phyloP scores from a whole-genome alignment of 2,329 filamentous ascomycete species.

The Aspergillus quadricinctus region DNA sequence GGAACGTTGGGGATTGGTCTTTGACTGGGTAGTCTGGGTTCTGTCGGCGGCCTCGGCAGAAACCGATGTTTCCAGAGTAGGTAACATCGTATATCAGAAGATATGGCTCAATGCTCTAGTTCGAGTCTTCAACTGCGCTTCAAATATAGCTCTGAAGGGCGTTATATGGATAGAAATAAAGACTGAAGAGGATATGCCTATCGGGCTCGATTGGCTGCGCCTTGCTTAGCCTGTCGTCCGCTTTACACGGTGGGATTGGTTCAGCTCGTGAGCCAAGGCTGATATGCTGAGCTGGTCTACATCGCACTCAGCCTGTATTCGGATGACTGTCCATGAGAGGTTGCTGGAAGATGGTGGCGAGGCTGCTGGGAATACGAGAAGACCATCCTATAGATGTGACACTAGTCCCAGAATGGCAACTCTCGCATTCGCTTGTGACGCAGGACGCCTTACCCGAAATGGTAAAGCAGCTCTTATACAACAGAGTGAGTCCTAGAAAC shows the following conservation, averaged over 20 bases:
- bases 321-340: not conserved
- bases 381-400: not conserved
- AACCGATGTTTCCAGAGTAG: conserved; percentile 1
- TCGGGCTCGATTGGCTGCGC: not conserved
- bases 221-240: not conserved
- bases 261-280: not conserved
- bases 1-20: not conserved
- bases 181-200: not conserved
- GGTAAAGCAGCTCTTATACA: not conserved
- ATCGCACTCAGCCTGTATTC: not conserved
- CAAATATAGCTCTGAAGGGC: not conserved
- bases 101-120: not conserved
- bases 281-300: not conserved
- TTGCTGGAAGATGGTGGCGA: not conserved
- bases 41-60: not conserved
- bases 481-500: not conserved
- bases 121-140: not conserved
- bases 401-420: conserved; percentile 17
- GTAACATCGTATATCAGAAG: not conserved
- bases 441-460: not conserved
- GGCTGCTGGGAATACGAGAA: not conserved
- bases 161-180: not conserved
- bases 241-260: not conserved
- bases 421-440: conserved; percentile 16
- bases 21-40: not conserved